Evolutionary conservation across 1,284 basidiomycete species (phyloP), one percentile per base, ranked within the genome.

Genomic region (Boletus calvinii): DNA sequence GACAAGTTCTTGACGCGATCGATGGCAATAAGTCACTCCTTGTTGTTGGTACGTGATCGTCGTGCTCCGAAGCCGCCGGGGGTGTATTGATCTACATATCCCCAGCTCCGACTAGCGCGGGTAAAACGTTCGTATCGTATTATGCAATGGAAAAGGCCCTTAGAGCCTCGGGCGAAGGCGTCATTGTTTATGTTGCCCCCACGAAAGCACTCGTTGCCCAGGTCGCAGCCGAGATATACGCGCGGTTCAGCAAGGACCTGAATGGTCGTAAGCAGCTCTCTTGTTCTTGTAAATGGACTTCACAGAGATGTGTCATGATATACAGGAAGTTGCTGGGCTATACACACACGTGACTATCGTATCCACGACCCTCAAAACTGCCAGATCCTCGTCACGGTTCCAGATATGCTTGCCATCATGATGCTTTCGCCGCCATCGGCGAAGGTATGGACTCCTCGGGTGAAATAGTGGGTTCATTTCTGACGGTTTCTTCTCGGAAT

Each of bases 41-140:
- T 3, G 84, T 85, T 15, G 81, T 87, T 46, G 86, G 81, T 84
- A 41, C 54, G 81, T 69, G 8, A 35, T 34, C 8, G 1, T 46
- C 24, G 4, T 12, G 40, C n/a, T 44, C 17, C 9, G 24, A 18
- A 10, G 17, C 4, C 4, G 26, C 31, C 13, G 50, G 15, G 4
- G 8, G 26, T 41, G 15, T 35, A 37, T 24, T 48, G 22, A 54
- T 22, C 29, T 3, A 22, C 26, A 29, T 17, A 18, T 45, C 12
- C 56, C 7, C 41, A 84, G 84, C 84, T 1, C 83, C 84, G 0
- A 85, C 82, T 0, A 84, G 81, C 68, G 83, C 84, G 0, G 84
- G 85, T 31, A 89, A 88, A 65, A 88, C 87, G 0, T 88, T 89
- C 63, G 86, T 89, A 39, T 85, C 84, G 3, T 88, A 77, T 63